phyloP scores from a whole-genome alignment of 768 basidiomycete genomes.

The Porphyrellus cyaneotinctus region DNA sequence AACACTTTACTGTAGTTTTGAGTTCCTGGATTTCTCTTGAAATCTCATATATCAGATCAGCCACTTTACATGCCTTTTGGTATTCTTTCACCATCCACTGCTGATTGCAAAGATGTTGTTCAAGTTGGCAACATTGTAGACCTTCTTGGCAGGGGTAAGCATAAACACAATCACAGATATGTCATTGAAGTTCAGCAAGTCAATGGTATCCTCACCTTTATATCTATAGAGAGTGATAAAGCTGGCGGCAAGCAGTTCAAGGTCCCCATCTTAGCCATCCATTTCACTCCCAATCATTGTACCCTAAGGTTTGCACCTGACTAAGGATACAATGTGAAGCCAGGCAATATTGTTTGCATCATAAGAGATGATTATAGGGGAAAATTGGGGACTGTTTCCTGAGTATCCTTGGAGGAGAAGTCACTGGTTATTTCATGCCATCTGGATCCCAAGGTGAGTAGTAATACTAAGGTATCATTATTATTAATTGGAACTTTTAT shows the following conservation, averaged over 20 bases:
- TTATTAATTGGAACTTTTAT: no score
- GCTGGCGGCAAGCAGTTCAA: not conserved
- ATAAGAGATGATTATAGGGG: not conserved
- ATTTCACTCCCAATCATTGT: not conserved
- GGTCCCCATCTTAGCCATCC: not conserved
- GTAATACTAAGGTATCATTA: not conserved
- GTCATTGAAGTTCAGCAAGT: not conserved
- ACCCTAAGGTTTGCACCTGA: not conserved
- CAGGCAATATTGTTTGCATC: not conserved
- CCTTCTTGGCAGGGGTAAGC: not conserved
- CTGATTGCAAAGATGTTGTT: not conserved
- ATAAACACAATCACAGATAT: not conserved
- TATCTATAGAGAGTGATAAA: not conserved
- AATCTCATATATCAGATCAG: not conserved
- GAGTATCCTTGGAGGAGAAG: not conserved
- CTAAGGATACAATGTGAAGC: not conserved
- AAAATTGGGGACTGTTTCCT: not conserved
- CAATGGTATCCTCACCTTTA: not conserved
- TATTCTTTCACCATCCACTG: not conserved
- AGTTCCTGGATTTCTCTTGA: not conserved
- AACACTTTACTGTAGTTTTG: not conserved
- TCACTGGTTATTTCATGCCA: not conserved
- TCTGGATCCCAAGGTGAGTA: not conserved
- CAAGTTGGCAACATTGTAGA: not conserved
- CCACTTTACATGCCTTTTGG: not conserved